phyloP scores from a whole-genome alignment of 2,329 filamentous ascomycete species.

The Raffaelea arxii region DNA sequence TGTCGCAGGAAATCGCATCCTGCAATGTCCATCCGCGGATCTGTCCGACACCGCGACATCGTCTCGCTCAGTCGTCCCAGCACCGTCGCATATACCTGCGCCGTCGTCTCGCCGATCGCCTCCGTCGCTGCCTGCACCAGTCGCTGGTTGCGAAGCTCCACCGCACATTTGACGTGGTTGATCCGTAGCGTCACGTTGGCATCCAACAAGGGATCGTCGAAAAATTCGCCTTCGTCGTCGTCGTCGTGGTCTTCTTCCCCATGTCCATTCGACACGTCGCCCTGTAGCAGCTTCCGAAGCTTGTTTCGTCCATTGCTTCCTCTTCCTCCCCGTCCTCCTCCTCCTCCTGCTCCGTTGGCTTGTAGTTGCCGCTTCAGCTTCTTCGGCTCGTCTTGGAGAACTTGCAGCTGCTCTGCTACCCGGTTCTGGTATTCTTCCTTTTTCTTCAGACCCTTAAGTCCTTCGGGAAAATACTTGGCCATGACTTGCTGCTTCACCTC shows the following conservation, averaged over 20 bases:
- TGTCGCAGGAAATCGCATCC: conserved; percentile 22
- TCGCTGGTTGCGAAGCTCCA: conserved; percentile 70
- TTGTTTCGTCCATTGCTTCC: conserved; percentile 36
- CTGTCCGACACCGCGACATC: conserved; percentile 55
- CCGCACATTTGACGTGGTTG: conserved; percentile 76
- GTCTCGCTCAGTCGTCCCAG: conserved; percentile 62
- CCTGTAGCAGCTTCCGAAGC: conserved; percentile 44
- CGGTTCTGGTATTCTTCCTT: conserved; percentile 52
- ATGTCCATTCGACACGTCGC: conserved; percentile 27
- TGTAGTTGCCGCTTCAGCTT: conserved; percentile 42
- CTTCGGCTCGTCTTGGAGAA: conserved; percentile 43
- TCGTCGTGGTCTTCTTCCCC: conserved; percentile 27
- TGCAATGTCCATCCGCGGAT: conserved; percentile 38
- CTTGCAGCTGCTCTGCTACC: conserved; percentile 41
- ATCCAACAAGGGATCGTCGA: conserved; percentile 35
- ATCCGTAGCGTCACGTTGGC: conserved; percentile 64
- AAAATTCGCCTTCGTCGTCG: conserved; percentile 22
- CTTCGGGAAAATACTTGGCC: conserved; percentile 39
- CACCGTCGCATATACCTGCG: conserved; percentile 66
- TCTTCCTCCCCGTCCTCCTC: too few relatives aligned
- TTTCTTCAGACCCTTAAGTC: conserved; percentile 53
- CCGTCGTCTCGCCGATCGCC: conserved; percentile 62
- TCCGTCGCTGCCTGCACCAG: conserved; percentile 65
- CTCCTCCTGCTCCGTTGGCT: conserved; percentile 26
- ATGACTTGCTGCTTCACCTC: conserved; percentile 56